phyloP scores from a whole-genome alignment of 805 yeast genomes.

The Ascoidea rubescens region DNA sequence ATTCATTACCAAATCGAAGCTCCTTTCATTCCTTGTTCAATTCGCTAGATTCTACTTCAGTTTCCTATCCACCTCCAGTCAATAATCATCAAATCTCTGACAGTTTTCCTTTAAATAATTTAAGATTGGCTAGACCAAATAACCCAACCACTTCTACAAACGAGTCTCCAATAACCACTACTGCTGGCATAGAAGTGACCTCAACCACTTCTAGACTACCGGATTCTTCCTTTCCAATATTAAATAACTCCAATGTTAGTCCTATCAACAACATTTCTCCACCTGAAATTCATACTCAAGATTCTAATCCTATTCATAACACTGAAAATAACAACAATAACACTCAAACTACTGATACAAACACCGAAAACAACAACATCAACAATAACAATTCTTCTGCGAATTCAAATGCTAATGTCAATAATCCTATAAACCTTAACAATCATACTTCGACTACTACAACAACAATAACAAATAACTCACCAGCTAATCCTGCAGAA shows the following conservation, averaged over 20 bases:
- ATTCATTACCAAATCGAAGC: not conserved
- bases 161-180: not conserved
- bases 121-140: not conserved
- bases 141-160: not conserved
- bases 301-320: not conserved
- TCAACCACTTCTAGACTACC: not conserved
- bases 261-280: not conserved
- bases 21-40: too few relatives aligned
- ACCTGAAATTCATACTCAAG: not conserved
- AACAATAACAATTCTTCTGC: not conserved
- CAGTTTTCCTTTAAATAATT: not conserved
- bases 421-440: not conserved
- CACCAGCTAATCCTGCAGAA: not conserved
- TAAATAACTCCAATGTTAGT: too few relatives aligned
- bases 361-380: not conserved
- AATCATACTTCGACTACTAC: not conserved
- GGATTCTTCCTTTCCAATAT: not conserved
- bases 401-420: too few relatives aligned
- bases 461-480: not conserved
- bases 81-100: not conserved
- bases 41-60: too few relatives aligned
- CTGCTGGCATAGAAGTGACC: not conserved
- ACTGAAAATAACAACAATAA: not conserved
- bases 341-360: not conserved
- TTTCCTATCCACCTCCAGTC: not conserved